Percentiles rank a stretch among this genome's conserved stretches.
Conservation (phyloP, 169 alveolate species). For the Cryptosporidium xiaoi region DNA sequence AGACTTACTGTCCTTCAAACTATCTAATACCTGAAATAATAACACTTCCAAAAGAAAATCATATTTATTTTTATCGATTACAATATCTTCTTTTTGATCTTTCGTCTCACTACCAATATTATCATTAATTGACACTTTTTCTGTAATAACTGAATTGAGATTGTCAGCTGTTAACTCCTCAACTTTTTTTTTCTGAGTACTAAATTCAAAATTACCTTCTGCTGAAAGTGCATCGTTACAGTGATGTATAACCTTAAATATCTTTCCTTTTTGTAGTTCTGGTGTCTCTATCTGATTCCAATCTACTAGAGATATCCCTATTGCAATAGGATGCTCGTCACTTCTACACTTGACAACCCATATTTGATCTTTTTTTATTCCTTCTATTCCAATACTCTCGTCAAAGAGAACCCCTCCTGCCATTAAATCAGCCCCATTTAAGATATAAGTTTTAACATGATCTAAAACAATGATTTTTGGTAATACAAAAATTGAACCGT, state of each 20-base stretch:
- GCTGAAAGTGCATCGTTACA: constrained; percentile 38
- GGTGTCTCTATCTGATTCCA: constrained; percentile 34
- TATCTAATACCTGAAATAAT: constrained; percentile 10
- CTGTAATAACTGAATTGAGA: neutral
- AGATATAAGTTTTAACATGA: constrained; percentile 33
- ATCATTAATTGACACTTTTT: neutral
- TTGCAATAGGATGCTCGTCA: constrained; percentile 43
- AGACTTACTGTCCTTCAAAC: constrained; percentile 1
- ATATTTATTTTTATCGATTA: neutral
- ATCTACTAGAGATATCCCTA: constrained; percentile 60
- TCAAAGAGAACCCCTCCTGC: constrained; percentile 38
- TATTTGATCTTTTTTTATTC: constrained; percentile 42
- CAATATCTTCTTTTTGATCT: neutral
- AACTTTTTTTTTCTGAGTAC: neutral
- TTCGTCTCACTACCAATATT: neutral
- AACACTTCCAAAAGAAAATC: constrained; percentile 28
- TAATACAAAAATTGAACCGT: neutral
- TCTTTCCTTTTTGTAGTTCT: constrained; percentile 18
- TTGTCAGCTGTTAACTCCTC: neutral
- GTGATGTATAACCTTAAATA: constrained; percentile 32
- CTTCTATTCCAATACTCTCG: neutral
- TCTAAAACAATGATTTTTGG: constrained; percentile 18
- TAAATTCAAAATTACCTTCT: constrained; percentile 56
- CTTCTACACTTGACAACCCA: constrained; percentile 40
- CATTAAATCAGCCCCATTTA: constrained; percentile 73